Evolutionary conservation across 2,329 filamentous ascomycete genomes (phyloP), one percentile per base, ranked within the genome.

Genomic region (Apiospora saccharicola): DNA sequence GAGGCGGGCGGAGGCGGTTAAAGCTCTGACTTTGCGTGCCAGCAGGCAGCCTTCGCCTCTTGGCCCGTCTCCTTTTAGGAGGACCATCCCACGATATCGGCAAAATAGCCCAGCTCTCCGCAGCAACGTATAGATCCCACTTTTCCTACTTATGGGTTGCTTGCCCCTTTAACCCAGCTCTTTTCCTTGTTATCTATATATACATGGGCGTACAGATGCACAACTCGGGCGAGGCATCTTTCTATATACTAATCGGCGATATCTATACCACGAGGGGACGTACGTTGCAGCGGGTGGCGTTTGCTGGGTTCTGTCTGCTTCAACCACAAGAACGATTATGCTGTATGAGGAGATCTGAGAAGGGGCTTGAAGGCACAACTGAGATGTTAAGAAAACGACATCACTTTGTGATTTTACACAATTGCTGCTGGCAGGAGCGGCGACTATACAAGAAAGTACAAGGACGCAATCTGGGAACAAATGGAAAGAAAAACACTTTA

Each of bases 1-100:
- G 70, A 85, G 78, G 74, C 83, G 88, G 57, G 80, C 81, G 53
- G 85, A 87, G 73, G 87, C 87, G 3, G 79, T 85, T 26, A 81
- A 80, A 26, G 82, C 82, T 53, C 73, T 89, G 37, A 77, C 79
- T 4, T 75, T 78, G n/a, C 72, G 72, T 47, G 44, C 57, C 16
- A 68, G 41, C 34, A 16, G 70, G 70, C 72, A 73, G 44, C 41
- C 24, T 24, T 70, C 72, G 19, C 68, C 72, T n/a, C 53, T 70
- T 43, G 70, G 57, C 22, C 70, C 72, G 43, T 46, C 72, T 10
- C 41, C 71, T 43, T 61, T 71, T 53, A 67, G 67, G 22, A 64
- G 72, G 19, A 34, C 68, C 24, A 24, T 71, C n/a, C 57, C 70
- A 34, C 46, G 53, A 26, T 68, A 70, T 67, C 49, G 72, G 30